Evolutionary conservation across 441 rosid genomes (phyloP), one percentile per base, ranked within the genome.

Genomic region (Gossypium davidsonii): DNA sequence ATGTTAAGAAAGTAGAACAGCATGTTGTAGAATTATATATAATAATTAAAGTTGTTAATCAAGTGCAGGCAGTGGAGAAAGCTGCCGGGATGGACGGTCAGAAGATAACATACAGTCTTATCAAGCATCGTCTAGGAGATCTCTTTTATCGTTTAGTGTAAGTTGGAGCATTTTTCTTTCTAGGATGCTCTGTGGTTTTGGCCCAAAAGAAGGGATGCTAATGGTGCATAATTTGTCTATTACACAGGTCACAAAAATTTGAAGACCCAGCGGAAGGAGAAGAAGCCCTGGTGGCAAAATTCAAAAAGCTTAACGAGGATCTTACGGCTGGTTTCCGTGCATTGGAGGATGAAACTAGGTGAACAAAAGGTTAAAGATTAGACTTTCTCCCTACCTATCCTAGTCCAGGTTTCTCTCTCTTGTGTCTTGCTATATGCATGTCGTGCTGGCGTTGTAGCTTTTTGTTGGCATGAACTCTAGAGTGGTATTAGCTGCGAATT

Each of bases 251-350:
- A 63, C 99, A 96, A 87, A 96, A 96, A 82, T 96, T 96, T 59
- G 98, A 93, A 85, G 97, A 93, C 79, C 98, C 99, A 44, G 98
- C 97, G 7, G 99, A 96, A 84, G 99, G 99, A 56, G 99, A 93
- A 82, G 90, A 73, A 49, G 86, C 87, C n/a, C 86, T 96, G 3
- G 92, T 93, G 73, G 97, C 84, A 2, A 96, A 96, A 82, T 93
- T 90, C 86, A 77, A 71, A 70, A 96, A 91, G 89, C 82, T 96
- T 78, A 82, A 87, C 1, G 98, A 93, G n/a, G 99, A 96, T 83
- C 88, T 96, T 74, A 85, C 86, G 2, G 89, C 98, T 59, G 99
- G 97, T 71, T 96, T 96, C 97, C 97, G 97, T 55, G 92, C 90
- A 63, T 78, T 96, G 71, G 97, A 96, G 83, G 99, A 96, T 67